These are phyloP conservation scores for Silybum marianum DNA, from an alignment of 129 eudicot genomes.

Conservation along the genomic window DNA sequence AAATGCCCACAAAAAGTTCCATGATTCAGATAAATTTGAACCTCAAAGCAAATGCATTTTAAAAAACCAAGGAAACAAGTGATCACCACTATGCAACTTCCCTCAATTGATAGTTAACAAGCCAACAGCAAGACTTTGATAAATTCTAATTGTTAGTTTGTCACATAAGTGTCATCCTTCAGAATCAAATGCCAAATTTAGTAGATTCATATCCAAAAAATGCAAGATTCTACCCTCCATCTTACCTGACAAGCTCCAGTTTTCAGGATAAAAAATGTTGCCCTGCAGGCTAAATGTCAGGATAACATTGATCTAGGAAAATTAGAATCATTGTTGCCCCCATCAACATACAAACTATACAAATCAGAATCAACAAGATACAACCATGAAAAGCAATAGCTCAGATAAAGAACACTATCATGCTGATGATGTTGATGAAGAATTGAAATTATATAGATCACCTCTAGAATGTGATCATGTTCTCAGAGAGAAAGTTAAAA, in stretches of 20 bases:
- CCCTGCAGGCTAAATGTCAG: neutral
- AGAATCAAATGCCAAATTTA: no score
- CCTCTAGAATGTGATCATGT: constrained; percentile 15
- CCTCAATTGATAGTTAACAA: neutral
- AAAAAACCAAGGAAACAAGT: neutral
- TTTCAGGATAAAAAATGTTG: neutral
- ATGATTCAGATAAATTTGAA: neutral
- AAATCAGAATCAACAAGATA: constrained; percentile 11
- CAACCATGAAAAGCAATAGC: constrained; percentile 13
- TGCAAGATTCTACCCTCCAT: constrained; percentile 10
- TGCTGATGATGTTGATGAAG: constrained; percentile 14
- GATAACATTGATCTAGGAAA: constrained; percentile 9
- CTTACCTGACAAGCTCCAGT: constrained; percentile 3
- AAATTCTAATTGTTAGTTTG: neutral
- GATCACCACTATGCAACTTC: constrained; percentile 7
- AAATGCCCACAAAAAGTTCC: neutral
- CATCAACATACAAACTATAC: constrained; percentile 9
- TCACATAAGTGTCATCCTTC: no score
- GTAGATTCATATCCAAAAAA: no score
- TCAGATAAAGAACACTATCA: neutral
- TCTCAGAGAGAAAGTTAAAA: neutral
- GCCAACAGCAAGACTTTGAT: neutral
- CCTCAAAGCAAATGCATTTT: neutral
- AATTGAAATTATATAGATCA: constrained; percentile 14
- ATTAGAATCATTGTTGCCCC: neutral